These are phyloP conservation scores for Linderniella brevidens DNA, from an alignment of 257 asterid species.

Conservation along the genomic window DNA sequence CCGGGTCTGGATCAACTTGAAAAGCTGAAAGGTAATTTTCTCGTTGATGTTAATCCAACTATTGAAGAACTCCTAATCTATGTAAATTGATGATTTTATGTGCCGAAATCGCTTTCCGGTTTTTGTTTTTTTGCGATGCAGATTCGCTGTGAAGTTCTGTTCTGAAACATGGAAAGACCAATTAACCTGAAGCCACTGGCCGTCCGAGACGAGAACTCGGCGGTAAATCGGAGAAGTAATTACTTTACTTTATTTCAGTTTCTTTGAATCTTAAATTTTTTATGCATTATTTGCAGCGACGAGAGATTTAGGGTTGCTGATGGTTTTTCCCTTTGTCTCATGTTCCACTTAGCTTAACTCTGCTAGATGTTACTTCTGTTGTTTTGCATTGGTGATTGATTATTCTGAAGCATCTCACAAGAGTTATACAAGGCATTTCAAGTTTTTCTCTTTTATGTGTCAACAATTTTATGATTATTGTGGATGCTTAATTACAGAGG, in stretches of 20 bases:
- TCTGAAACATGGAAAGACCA: slow-evolving; percentile 40
- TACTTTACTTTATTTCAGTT: slow-evolving; percentile 5
- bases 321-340: no score
- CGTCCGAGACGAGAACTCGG: slow-evolving; percentile 45
- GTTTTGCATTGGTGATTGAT: no score
- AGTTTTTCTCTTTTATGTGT: background rate
- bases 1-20: no score
- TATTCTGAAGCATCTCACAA: background rate
- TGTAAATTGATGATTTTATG: no score
- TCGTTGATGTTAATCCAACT: no score
- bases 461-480: background rate
- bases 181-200: slow-evolving; percentile 33
- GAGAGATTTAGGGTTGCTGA: background rate
- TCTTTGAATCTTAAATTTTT: slow-evolving; percentile 3
- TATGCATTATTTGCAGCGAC: background rate
- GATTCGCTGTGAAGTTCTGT: slow-evolving; percentile 11
- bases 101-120: no score
- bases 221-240: slow-evolving; percentile 29
- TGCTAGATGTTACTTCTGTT: background rate
- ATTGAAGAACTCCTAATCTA: no score
- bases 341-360: background rate
- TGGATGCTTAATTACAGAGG: slow-evolving; percentile 13
- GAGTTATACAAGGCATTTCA: background rate
- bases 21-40: no score
- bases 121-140: no score